Evolutionary conservation across 202 grass and related monocot species (phyloP).

Genomic region (Brachypodium distachyon): DNA sequence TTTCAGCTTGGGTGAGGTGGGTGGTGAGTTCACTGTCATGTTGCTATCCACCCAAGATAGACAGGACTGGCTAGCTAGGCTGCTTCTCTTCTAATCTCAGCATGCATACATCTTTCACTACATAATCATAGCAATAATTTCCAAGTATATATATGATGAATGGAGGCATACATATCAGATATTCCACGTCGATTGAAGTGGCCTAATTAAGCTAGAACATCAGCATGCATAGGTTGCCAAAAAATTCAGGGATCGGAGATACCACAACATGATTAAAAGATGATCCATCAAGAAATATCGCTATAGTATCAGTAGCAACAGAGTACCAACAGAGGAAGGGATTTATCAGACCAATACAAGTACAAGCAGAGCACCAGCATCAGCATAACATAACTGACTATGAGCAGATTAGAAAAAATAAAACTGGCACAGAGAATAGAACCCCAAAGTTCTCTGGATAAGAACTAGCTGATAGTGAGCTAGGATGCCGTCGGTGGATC

Average conservation of each 20-base stretch:
- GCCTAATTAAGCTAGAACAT: not conserved
- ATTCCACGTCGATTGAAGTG: not conserved
- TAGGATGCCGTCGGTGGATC: not conserved
- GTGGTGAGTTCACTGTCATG: not conserved
- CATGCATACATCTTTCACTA: not conserved
- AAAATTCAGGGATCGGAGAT: not conserved
- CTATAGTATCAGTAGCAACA: not conserved
- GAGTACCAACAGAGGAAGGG: no score
- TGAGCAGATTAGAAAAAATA: not conserved
- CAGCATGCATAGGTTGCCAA: not conserved
- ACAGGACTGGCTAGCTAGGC: not conserved
- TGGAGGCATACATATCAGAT: no score
- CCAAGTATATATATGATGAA: no score
- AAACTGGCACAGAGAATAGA: not conserved
- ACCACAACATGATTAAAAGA: not conserved
- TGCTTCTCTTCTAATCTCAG: no score
- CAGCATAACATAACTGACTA: not conserved
- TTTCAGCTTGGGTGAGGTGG: conserved; percentile 16
- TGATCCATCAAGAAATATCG: not conserved
- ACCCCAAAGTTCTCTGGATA: not conserved
- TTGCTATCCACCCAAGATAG: not conserved
- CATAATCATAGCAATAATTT: no score
- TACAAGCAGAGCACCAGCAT: not conserved
- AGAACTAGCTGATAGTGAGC: not conserved
- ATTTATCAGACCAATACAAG: not conserved